Evolutionary conservation across 2,329 filamentous ascomycete genomes (phyloP), one percentile per base, ranked within the genome.

Genomic region (Ophiocordyceps camponoti-saundersi): DNA sequence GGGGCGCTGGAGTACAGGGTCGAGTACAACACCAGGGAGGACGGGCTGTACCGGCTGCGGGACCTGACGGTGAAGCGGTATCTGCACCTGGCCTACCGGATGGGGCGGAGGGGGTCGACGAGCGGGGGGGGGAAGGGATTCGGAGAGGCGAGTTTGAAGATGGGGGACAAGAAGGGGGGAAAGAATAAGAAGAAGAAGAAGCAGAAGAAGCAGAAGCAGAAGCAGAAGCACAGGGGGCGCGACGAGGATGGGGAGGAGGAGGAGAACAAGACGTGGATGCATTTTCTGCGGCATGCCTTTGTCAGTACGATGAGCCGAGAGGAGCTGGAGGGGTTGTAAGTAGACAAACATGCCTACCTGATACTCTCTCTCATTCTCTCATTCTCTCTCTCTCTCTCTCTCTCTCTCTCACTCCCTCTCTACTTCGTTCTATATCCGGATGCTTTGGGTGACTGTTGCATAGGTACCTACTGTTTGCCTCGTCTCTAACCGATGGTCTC

Each of bases 11-110:
- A 70, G 16, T 96, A 78, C 57, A 74, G 94, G 58, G 69, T 94
- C 44, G 87, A 95, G 61, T 98, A 98, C 61, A 80, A 80, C 60
- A 96, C 89, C 0, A 81, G 77, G 47, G 74, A 80, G 21, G 88
- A 96, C 59, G 65, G 77, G 48, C 62, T 82, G 1, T 95, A 89
- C 60, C 74, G 77, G 50, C 64, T 95, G 55, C 70, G 76, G 42
- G 90, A 96, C 62, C 66, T 98, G 61, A 96, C 90, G 0, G 84
- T 95, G 46, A 73, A 77, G 51, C 93, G 79, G 59, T 84, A 84
- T 59, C 67, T 96, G 42, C 74, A 84, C 50, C 71, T 96, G 44
- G 92, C 92, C 12, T 77, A 81, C 51, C 73, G 81, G 47, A 93
- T 96, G 57, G 85, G 83, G 13, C 15, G 40, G 40, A 21, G n/a